A percentile compares a stretch with the other conserved stretches of the same genome.
These are phyloP conservation scores for Globisporangium canariense DNA, from an alignment of 352 stramenopile species.

Conservation along the genomic window DNA sequence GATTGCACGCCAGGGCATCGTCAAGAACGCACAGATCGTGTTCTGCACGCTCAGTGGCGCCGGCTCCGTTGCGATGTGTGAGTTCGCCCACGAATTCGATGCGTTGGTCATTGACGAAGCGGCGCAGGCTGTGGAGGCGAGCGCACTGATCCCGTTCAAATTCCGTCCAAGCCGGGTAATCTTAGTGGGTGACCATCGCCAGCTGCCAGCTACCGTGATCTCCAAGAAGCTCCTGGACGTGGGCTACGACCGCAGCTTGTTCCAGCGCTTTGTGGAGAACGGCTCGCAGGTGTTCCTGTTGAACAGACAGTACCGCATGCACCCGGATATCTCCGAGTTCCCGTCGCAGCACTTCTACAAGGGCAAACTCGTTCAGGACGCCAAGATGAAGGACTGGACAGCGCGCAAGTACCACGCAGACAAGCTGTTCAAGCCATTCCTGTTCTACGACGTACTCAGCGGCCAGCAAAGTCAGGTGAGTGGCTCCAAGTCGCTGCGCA, in stretches of 20 bases:
- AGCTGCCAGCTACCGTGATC: conserved; percentile 97
- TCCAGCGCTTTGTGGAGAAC: conserved; percentile 93
- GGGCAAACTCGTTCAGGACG: conserved; percentile 84
- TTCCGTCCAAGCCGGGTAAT: conserved; percentile 81
- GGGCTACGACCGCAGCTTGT: conserved; percentile 93
- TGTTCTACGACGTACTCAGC: conserved; percentile 65
- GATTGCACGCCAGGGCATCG: conserved; percentile 56
- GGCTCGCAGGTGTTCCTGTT: conserved; percentile 84
- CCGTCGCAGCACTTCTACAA: conserved; percentile 94
- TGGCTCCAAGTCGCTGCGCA: conserved; percentile 72
- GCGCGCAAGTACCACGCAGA: conserved; percentile 59
- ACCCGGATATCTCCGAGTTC: conserved; percentile 94
- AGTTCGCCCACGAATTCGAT: conserved; percentile 94
- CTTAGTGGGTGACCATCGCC: conserved; percentile 94
- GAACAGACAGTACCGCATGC: conserved; percentile 97
- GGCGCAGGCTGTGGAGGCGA: conserved; percentile 95
- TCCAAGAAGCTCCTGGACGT: conserved; percentile 79
- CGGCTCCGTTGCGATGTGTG: conserved; percentile 74
- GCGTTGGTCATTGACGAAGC: conserved; percentile 97
- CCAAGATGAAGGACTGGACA: conserved; percentile 77
- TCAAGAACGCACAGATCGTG: conserved; percentile 77
- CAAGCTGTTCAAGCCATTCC: conserved; percentile 44
- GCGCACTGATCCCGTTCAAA: conserved; percentile 96
- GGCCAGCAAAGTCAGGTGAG: conserved; percentile 64
- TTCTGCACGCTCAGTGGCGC: conserved; percentile 85